A percentile compares a stretch with the other conserved stretches of the same genome.
Conservation (phyloP, 345 rosid species). For the Anastatica hierochuntica region DNA sequence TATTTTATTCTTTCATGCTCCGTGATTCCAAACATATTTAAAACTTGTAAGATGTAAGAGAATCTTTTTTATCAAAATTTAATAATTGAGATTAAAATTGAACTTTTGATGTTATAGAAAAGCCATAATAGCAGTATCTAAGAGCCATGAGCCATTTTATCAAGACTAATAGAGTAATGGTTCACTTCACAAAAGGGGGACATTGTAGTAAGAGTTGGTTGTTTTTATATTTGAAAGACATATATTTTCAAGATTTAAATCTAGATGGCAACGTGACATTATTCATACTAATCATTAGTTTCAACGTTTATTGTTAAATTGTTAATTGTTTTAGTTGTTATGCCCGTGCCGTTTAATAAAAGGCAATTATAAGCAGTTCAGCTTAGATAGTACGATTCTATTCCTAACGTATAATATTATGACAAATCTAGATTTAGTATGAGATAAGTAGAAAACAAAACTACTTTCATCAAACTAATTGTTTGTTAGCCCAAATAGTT, state of each 20-base stretch:
- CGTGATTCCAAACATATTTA: background rate
- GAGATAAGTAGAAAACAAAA: too few relatives aligned
- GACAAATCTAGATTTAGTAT: too few relatives aligned
- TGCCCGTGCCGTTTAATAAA: too few relatives aligned
- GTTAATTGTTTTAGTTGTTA: too few relatives aligned
- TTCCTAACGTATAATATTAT: too few relatives aligned
- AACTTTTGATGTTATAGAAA: constrained; percentile 9
- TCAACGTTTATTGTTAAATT: too few relatives aligned
- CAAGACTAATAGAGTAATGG: background rate
- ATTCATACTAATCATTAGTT: background rate
- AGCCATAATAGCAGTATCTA: constrained; percentile 7
- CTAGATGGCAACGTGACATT: background rate
- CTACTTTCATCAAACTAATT: too few relatives aligned
- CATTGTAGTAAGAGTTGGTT: background rate
- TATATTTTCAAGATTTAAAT: background rate
- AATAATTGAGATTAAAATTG: background rate
- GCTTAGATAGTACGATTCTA: too few relatives aligned
- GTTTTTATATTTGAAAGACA: background rate
- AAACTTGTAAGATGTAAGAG: background rate
- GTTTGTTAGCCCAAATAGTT: too few relatives aligned
- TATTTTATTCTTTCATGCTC: background rate
- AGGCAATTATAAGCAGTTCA: too few relatives aligned
- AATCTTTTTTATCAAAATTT: too few relatives aligned
- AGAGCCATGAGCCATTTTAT: constrained; percentile 1
- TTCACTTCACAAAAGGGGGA: background rate